Percentiles rank a stretch among this genome's conserved stretches.
These are phyloP conservation scores for Coffea eugenioides DNA, from an alignment of 257 asterid genomes.

Conservation along the genomic window DNA sequence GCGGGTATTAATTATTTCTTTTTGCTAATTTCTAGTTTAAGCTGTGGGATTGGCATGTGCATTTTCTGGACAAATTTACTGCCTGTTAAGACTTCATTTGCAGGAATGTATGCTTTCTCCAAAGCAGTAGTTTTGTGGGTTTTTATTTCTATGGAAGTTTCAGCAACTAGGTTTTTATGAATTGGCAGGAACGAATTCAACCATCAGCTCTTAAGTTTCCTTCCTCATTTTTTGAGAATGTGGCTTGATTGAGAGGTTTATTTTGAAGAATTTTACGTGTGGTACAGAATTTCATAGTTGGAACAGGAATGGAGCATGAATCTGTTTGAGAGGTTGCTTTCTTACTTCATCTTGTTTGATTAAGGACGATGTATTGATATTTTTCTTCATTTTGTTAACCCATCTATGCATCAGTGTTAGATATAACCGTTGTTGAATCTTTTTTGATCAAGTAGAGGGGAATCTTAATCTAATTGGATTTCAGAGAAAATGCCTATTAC, in stretches of 20 bases:
- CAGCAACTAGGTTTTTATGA: background rate
- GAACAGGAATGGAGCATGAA: too few relatives aligned
- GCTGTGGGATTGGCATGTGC: background rate
- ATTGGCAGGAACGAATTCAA: background rate
- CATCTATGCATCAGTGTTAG: too few relatives aligned
- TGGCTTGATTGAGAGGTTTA: background rate
- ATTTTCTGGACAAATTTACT: background rate
- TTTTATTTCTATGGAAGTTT: background rate
- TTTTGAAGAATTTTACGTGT: background rate
- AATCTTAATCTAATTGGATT: too few relatives aligned
- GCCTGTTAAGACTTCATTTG: background rate
- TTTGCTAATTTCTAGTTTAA: background rate
- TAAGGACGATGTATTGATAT: too few relatives aligned
- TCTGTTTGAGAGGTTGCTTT: too few relatives aligned
- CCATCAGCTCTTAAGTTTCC: background rate
- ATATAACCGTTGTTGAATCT: too few relatives aligned
- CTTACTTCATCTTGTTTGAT: too few relatives aligned
- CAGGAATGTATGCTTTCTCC: background rate
- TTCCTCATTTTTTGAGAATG: background rate
- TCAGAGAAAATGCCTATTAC: too few relatives aligned
- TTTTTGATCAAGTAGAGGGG: too few relatives aligned
- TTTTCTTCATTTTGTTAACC: too few relatives aligned
- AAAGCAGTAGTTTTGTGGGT: background rate
- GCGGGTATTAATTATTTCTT: background rate
- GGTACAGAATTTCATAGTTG: too few relatives aligned